These are phyloP conservation scores for Lactarius sanguifluus DNA, from an alignment of 768 basidiomycete genomes.

Conservation along the genomic window DNA sequence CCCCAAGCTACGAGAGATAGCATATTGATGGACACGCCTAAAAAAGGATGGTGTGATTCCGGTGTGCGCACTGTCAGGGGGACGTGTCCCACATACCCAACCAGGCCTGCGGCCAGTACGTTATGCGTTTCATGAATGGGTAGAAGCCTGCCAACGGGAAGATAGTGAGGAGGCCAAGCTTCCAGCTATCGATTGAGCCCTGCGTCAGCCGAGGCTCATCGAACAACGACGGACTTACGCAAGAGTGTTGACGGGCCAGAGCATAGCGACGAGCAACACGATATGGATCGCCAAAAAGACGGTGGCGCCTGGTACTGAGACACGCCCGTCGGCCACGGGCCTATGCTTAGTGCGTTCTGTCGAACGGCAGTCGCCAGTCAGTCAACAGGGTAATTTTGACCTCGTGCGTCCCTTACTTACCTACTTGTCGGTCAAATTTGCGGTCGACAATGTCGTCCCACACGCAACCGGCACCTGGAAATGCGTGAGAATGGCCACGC, in stretches of 20 bases:
- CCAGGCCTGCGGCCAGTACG: slow-evolving; percentile 37
- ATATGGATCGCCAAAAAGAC: slow-evolving; percentile 26
- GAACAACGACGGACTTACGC: slow-evolving; percentile 19
- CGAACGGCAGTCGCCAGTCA: not conserved
- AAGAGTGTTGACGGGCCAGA: slow-evolving; percentile 25
- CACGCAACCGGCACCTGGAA: slow-evolving; percentile 20
- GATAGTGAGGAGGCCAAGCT: slow-evolving; percentile 29
- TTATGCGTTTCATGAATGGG: slow-evolving; percentile 35
- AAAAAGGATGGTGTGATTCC: slow-evolving; percentile 7
- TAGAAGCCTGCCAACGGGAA: slow-evolving; percentile 33
- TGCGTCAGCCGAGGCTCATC: not conserved
- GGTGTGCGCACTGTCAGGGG: not conserved
- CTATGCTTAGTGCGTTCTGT: slow-evolving; percentile 31
- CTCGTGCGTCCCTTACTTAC: slow-evolving; percentile 5
- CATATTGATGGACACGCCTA: slow-evolving; percentile 30
- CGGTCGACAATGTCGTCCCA: slow-evolving; percentile 26
- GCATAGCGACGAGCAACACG: slow-evolving; percentile 13
- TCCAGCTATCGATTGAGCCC: slow-evolving; percentile 21
- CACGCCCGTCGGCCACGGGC: slow-evolving; percentile 28
- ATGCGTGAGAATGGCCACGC: not conserved
- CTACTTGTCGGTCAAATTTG: slow-evolving; percentile 27
- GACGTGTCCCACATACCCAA: slow-evolving; percentile 28
- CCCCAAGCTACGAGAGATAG: slow-evolving; percentile 28
- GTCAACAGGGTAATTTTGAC: not conserved
- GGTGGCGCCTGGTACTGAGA: slow-evolving; percentile 28